Evolutionary conservation across 768 basidiomycete genomes (phyloP).

Genomic region (Gautieria morchelliformis): DNA sequence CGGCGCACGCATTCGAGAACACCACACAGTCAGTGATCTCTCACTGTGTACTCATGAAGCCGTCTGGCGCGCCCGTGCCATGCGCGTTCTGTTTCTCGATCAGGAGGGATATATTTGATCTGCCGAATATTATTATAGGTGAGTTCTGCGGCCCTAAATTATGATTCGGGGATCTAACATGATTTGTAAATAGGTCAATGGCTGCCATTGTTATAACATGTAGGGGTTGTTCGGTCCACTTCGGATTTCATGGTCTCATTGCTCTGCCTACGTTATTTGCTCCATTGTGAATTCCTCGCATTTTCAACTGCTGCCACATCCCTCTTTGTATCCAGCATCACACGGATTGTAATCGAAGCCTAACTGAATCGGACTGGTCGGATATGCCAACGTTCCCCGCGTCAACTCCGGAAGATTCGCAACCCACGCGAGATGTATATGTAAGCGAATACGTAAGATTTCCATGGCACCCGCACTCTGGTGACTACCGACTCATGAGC

Average conservation of each 20-base stretch:
- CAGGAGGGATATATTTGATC: slow-evolving; percentile 82
- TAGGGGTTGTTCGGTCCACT: neutral
- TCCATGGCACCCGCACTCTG: neutral
- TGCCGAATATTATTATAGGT: slow-evolving; percentile 87
- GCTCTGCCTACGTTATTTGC: neutral
- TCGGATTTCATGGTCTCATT: neutral
- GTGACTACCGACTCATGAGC: too few species aligned
- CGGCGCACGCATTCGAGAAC: slow-evolving; percentile 94
- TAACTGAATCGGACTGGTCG: neutral
- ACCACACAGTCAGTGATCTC: slow-evolving; percentile 93
- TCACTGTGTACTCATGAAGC: slow-evolving; percentile 83
- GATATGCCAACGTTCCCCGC: neutral
- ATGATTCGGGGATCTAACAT: neutral
- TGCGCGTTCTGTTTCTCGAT: slow-evolving; percentile 96
- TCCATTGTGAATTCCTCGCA: neutral
- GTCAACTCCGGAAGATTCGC: neutral
- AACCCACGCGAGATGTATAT: neutral
- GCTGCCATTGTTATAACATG: slow-evolving; percentile 61
- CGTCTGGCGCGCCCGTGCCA: slow-evolving; percentile 73
- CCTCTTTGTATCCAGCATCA: neutral
- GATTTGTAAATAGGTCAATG: slow-evolving; percentile 56
- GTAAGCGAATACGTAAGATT: neutral
- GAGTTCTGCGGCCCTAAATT: slow-evolving; percentile 15
- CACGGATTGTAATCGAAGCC: neutral
- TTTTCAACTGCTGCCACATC: neutral